Evolutionary conservation across 371 early-diverging fungal genomes (phyloP), one percentile per base, ranked within the genome.

Genomic region (Umbelopsis sp.): DNA sequence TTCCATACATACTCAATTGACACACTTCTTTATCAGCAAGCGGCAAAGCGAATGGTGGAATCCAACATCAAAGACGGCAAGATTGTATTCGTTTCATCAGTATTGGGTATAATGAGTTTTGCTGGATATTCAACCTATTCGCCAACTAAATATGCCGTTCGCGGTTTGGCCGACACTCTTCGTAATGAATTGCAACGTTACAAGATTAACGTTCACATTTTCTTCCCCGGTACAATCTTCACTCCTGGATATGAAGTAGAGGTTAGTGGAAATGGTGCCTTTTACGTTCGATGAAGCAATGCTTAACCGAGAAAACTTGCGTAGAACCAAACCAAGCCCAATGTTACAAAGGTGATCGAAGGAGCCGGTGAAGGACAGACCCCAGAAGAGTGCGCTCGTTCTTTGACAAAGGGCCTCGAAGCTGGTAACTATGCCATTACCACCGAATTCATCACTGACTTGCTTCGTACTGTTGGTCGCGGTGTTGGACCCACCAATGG

Each of bases 61-160:
- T 82, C 83, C 5, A 84, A 79, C 7, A 79, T 87, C 45, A 81
- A 87, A 50, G 63, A 74, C 16, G 92, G 93, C 25, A 90, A 86
- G 51, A 85, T 97, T 44, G 89, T 95, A 16, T 76, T 96, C 74
- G 87, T 96, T 11, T 89, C 91, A 44, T 95, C 96, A 32, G 87
- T 92, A 52, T 76, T 91, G 24, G 91, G 92, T 22, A 70, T 95
- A 63, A 68, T 93, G 32, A 90, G 91, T 16, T 89, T 96, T 75
- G 84, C 87, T 50, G 97, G 97, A 14, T 97, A 91, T 69, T 67
- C 89, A 18, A 81, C 89, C n/a, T 97, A 97, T 75, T 69, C 91
- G 3, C 94, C 96, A 11, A 84, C 94, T 25, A 97, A 97, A 71
- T 87, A 82, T 69, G 96, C 96, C 45, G 71, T 97, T 14, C 87